Conservation (phyloP, 2,329 filamentous ascomycete genomes). For the Microthyrium microscopicum region DNA sequence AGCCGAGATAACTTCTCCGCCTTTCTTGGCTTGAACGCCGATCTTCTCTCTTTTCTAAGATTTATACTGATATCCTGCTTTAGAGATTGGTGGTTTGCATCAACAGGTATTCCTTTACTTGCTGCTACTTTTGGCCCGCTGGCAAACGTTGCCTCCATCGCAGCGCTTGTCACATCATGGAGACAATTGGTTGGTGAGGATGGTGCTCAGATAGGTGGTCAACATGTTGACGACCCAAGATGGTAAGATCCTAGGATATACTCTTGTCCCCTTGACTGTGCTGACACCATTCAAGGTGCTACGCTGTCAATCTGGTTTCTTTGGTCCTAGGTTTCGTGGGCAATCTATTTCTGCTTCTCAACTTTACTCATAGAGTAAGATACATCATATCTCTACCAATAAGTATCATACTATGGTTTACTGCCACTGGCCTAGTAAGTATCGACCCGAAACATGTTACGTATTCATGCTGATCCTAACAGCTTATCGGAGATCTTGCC, state of each 20-base stretch:
- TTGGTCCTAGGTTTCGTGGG: constrained; percentile 7
- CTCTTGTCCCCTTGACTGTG: not conserved
- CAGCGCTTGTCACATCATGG: constrained; percentile 5
- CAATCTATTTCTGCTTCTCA: constrained; percentile 6
- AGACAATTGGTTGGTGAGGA: constrained; percentile 2
- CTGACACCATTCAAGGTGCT: too few relatives aligned
- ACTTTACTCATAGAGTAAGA: constrained; percentile 5
- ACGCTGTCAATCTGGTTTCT: constrained; percentile 4
- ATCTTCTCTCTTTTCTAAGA: not conserved
- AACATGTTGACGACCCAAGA: constrained; percentile 1
- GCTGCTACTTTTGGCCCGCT: constrained; percentile 5
- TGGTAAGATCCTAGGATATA: not conserved
- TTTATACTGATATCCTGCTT: not conserved
- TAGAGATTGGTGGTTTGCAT: constrained; percentile 7
- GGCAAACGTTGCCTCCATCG: constrained; percentile 6
- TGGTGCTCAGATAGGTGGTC: too few relatives aligned
- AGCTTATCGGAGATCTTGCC: constrained; percentile 3
- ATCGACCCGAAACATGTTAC: too few relatives aligned
- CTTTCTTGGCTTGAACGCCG: too few relatives aligned
- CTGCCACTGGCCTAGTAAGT: constrained; percentile 1
- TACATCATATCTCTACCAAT: constrained; percentile 4
- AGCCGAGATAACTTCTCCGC: too few relatives aligned
- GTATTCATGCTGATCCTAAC: not conserved
- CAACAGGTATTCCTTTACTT: constrained; percentile 5
- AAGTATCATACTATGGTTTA: constrained; percentile 4